These are phyloP conservation scores for Quercus rubra DNA, from an alignment of 306 rosid species.

Conservation along the genomic window DNA sequence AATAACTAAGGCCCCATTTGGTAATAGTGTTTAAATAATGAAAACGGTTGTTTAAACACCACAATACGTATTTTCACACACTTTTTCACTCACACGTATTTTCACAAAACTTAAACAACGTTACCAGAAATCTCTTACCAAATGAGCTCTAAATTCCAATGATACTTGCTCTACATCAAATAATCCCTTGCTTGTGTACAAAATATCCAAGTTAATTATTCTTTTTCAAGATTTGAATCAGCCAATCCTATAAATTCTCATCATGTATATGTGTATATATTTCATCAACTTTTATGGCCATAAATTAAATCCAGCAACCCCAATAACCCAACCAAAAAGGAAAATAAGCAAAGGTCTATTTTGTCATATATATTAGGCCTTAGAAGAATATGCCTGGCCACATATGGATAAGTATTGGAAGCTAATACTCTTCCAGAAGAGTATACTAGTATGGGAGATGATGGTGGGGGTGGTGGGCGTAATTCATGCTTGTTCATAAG, in stretches of 20 bases:
- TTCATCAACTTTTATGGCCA: neutral
- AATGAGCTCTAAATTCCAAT: too few species aligned
- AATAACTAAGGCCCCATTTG: too few species aligned
- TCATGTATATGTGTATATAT: neutral
- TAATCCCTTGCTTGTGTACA: neutral
- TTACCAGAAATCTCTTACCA: too few species aligned
- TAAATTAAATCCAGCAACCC: neutral
- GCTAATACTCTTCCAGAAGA: slow-evolving; percentile 30
- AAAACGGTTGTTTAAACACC: too few species aligned
- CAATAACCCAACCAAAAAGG: too few species aligned
- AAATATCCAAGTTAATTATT: neutral
- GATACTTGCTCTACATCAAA: too few species aligned
- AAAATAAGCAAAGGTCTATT: neutral
- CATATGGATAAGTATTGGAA: neutral
- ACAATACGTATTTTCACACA: too few species aligned
- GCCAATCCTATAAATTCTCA: too few species aligned
- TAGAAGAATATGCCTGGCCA: too few species aligned
- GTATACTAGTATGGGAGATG: neutral
- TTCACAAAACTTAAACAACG: too few species aligned
- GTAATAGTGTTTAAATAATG: too few species aligned
- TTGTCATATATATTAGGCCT: neutral
- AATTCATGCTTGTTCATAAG: slow-evolving; percentile 5
- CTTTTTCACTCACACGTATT: too few species aligned
- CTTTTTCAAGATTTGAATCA: neutral
- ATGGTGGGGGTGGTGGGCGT: neutral